phyloP scores from a whole-genome alignment of 768 basidiomycete genomes.

The Lentinus brumalis region DNA sequence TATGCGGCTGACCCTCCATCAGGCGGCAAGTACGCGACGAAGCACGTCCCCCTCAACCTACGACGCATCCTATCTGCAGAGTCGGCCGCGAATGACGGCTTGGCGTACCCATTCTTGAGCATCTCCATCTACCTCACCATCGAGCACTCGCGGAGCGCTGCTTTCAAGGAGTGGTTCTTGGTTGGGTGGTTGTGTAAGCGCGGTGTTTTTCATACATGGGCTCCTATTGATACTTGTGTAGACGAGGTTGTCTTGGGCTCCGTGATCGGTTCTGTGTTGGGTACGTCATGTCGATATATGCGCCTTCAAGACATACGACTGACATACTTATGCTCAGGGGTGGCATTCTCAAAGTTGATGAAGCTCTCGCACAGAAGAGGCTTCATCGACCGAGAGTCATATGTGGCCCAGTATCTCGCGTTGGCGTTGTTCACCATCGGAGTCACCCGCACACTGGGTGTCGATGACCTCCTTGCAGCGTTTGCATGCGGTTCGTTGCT shows the following conservation, averaged over 20 bases:
- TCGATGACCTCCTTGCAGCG: constrained; percentile 86
- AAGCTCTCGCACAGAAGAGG: constrained; percentile 61
- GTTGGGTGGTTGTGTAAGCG: constrained; percentile 78
- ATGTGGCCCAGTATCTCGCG: constrained; percentile 81
- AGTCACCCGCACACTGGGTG: constrained; percentile 77
- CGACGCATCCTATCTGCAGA: constrained; percentile 85
- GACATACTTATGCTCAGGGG: constrained; percentile 42
- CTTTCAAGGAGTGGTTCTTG: constrained; percentile 84
- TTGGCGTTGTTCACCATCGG: constrained; percentile 76
- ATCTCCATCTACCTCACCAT: constrained; percentile 85
- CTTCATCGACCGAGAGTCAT: constrained; percentile 81
- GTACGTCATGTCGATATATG: constrained; percentile 21
- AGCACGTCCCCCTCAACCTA: constrained; percentile 72
- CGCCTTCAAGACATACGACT: background rate
- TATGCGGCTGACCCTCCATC: background rate
- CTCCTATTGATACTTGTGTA: constrained; percentile 25
- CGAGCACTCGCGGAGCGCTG: constrained; percentile 60
- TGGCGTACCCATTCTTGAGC: constrained; percentile 90
- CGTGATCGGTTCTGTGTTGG: constrained; percentile 61
- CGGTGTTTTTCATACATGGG: background rate
- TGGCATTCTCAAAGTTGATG: constrained; percentile 73
- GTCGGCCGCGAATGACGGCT: constrained; percentile 93
- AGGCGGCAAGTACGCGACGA: constrained; percentile 73
- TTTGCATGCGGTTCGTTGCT: constrained; percentile 72
- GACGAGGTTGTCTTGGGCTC: constrained; percentile 84